Conservation (phyloP, 2,329 filamentous ascomycete genomes). For the Pseudogymnoascus sp. region DNA sequence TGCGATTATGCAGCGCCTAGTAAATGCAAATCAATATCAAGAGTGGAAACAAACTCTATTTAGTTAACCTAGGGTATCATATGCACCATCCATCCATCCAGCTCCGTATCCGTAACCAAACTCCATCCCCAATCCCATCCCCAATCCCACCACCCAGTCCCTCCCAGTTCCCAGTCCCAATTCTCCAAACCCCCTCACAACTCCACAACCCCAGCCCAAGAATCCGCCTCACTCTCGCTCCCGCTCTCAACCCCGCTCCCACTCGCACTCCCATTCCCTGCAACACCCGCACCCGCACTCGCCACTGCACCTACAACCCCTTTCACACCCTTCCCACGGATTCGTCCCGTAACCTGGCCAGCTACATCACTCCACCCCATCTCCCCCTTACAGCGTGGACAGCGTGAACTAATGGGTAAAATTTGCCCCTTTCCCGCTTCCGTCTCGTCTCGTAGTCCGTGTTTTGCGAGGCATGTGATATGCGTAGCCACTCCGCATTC, state of each 20-base stretch:
- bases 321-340: slow-evolving; percentile 58
- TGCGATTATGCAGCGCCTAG: not conserved
- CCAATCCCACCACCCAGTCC: no score
- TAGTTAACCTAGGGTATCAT: no score
- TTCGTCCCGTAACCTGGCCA: slow-evolving; percentile 70
- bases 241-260: not conserved
- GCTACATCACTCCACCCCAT: slow-evolving; percentile 71
- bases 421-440: slow-evolving; percentile 35
- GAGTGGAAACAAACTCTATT: no score
- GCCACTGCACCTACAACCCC: not conserved
- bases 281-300: not conserved
- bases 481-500: slow-evolving; percentile 52
- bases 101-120: no score
- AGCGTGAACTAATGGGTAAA: slow-evolving; percentile 60
- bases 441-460: slow-evolving; percentile 36
- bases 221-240: not conserved
- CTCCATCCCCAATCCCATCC: not conserved
- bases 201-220: not conserved
- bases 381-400: slow-evolving; percentile 57
- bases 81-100: no score
- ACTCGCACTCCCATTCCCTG: not conserved
- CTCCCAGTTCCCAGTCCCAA: no score
- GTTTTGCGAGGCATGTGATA: slow-evolving; percentile 49
- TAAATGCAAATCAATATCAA: not conserved
- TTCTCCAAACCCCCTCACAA: no score